Evolutionary conservation across 129 eudicot genomes (phyloP).

Genomic region (Apium graveolens): DNA sequence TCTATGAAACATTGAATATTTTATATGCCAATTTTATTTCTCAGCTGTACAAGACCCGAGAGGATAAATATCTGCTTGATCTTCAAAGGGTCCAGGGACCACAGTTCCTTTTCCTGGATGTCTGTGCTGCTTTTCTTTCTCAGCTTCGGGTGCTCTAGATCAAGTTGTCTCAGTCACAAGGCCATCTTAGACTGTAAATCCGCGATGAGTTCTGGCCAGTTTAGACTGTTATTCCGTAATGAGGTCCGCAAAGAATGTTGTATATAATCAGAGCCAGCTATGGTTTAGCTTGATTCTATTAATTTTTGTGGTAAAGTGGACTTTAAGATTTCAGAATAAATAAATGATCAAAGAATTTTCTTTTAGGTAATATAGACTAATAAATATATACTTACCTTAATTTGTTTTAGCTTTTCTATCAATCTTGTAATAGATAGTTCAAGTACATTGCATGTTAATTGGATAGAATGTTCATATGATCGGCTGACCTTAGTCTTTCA

Average conservation of each 20-base stretch:
- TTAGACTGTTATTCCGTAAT: background rate
- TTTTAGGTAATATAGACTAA: background rate
- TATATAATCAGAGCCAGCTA: conserved; percentile 3
- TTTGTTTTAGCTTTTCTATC: background rate
- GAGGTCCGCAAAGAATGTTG: background rate
- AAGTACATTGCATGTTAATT: background rate
- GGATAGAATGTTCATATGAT: background rate
- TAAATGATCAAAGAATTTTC: background rate
- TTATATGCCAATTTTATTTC: background rate
- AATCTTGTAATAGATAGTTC: background rate
- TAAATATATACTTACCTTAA: background rate
- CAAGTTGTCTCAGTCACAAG: background rate
- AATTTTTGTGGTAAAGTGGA: background rate
- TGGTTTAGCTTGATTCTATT: conserved; percentile 2
- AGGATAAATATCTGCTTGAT: conserved; percentile 61
- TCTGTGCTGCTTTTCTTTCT: conserved; percentile 35
- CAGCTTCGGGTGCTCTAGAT: conserved; percentile 4
- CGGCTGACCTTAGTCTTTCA: background rate
- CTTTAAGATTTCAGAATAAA: background rate
- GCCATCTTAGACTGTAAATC: conserved; percentile 1
- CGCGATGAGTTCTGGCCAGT: background rate
- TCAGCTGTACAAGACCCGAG: conserved; percentile 67
- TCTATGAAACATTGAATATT: no score
- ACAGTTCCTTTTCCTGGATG: conserved; percentile 60
- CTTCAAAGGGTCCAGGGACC: conserved; percentile 64